Percentiles rank a stretch among this genome's conserved stretches.
These are phyloP conservation scores for Macrocybe gigantea DNA, from an alignment of 768 basidiomycete genomes.

Conservation along the genomic window DNA sequence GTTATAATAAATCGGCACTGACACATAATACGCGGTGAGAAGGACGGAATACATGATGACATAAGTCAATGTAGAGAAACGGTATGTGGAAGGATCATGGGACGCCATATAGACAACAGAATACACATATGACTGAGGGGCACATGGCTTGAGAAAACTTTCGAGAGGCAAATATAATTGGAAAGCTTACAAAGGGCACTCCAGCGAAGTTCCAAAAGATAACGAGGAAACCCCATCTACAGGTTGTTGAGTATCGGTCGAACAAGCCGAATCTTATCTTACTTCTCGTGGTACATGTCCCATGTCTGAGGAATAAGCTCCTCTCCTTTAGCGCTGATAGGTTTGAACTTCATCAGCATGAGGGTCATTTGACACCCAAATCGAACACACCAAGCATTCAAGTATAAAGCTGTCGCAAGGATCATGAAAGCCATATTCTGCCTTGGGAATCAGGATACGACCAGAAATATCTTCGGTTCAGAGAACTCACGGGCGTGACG, in stretches of 20 bases:
- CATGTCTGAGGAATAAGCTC: constrained; percentile 96
- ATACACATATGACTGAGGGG: constrained; percentile 83
- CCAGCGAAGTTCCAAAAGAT: constrained; percentile 98
- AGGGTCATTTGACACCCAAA: neutral
- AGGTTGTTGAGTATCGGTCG: constrained; percentile 1
- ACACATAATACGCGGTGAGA: constrained; percentile 85
- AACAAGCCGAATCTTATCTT: constrained; percentile 14
- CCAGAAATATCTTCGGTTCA: neutral
- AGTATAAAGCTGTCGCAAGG: constrained; percentile 91
- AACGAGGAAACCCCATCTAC: constrained; percentile 90
- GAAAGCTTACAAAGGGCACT: constrained; percentile 71
- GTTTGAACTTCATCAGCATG: neutral
- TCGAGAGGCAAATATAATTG: too few relatives aligned
- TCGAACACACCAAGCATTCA: constrained; percentile 78
- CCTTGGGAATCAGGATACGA: neutral
- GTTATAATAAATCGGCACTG: constrained; percentile 18
- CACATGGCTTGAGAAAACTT: neutral
- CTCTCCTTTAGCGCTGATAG: constrained; percentile 76
- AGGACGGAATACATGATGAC: constrained; percentile 70
- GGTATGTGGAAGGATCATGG: constrained; percentile 82
- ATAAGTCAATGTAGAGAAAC: constrained; percentile 74
- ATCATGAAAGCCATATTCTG: constrained; percentile 98
- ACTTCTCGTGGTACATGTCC: constrained; percentile 99
- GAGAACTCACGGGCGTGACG: constrained; percentile 74
- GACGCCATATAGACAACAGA: constrained; percentile 98